Evolutionary conservation across 768 basidiomycete species (phyloP), one percentile per base, ranked within the genome.

Genomic region (Kwoniella botswanensis): DNA sequence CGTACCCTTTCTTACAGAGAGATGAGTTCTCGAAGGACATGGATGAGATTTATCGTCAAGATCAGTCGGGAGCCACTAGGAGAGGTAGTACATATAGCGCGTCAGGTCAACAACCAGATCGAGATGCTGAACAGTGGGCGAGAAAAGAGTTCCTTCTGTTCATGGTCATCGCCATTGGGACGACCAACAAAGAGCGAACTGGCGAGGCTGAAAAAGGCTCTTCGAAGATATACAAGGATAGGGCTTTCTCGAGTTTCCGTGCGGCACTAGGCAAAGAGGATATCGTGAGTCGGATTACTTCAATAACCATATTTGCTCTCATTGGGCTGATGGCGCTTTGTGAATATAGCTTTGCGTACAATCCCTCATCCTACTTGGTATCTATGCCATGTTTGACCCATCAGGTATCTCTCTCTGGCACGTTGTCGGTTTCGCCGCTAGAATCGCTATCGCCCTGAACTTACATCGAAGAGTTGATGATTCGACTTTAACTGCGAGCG

Each of bases 131-230:
- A 35, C 13, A 57, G 21, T 55, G 24, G 54, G 52, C 63, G 11
- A 56, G 76, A 7, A 75, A 73, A 55, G 74, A 77, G n/a, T 74
- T 74, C 63, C 56, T 73, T 53, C 17, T 79, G 13, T 73, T 76
- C 67, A 71, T 79, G 73, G 72, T 75, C 43, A 71, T 74, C 24
- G 75, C 75, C 10, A 71, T 79, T 24, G 77, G 77, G 4, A 72
- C 69, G 3, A 69, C 68, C n/a, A 66, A 66, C n/a, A 29, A 64
- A n/a, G 71, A 76, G 55, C 42, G 69, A 17, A 12, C 68, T 12
- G 67, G 71, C 6, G 74, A 71, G 29, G 71, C 68, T 2, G 66
- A 64, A n/a, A 67, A 65, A 53, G 72, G 71, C 6, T 67, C 55
- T 22, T 67, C 71, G 10, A 71, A 59, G 35, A 46, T 59, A 13